Evolutionary conservation across 2,329 filamentous ascomycete species (phyloP).

Genomic region (Verticillium nubilum): DNA sequence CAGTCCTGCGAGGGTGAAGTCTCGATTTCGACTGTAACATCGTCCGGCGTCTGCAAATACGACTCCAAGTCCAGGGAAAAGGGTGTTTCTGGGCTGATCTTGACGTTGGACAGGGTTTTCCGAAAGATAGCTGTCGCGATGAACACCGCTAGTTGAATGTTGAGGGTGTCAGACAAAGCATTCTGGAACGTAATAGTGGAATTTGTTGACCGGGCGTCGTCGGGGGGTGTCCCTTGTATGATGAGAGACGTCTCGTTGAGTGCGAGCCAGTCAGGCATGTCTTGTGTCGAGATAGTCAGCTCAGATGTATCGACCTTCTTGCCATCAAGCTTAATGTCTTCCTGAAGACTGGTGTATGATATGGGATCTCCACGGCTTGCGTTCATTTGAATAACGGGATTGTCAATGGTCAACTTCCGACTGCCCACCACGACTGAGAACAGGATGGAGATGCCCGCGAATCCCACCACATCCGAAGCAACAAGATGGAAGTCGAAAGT

Average conservation of each 20-base stretch:
- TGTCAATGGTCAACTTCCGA: slow-evolving; percentile 62
- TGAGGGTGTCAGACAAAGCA: slow-evolving; percentile 52
- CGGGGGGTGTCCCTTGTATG: slow-evolving; percentile 59
- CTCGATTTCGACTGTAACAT: slow-evolving; percentile 29
- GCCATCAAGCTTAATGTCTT: slow-evolving; percentile 54
- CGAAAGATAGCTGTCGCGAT: slow-evolving; percentile 33
- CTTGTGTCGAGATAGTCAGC: slow-evolving; percentile 44
- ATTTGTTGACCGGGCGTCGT: slow-evolving; percentile 52
- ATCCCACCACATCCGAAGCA: slow-evolving; percentile 75
- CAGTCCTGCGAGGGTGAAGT: slow-evolving; percentile 33
- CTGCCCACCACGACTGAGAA: slow-evolving; percentile 70
- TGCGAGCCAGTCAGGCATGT: slow-evolving; percentile 63
- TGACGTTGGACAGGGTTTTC: slow-evolving; percentile 31
- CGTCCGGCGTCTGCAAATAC: slow-evolving; percentile 33
- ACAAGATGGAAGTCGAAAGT: slow-evolving; percentile 67
- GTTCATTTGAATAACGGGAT: slow-evolving; percentile 51
- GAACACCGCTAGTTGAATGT: slow-evolving; percentile 40
- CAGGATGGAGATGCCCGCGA: slow-evolving; percentile 56
- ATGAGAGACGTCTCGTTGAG: slow-evolving; percentile 58
- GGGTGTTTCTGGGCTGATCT: slow-evolving; percentile 31
- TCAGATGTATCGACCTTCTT: slow-evolving; percentile 40
- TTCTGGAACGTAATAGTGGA: slow-evolving; percentile 59
- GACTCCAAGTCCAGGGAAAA: slow-evolving; percentile 36
- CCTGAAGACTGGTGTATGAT: slow-evolving; percentile 44
- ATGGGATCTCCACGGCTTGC: slow-evolving; percentile 48